Percentiles rank a stretch among this genome's conserved stretches.
phyloP scores from a whole-genome alignment of 257 asterid species.

The Solanum okadae region DNA sequence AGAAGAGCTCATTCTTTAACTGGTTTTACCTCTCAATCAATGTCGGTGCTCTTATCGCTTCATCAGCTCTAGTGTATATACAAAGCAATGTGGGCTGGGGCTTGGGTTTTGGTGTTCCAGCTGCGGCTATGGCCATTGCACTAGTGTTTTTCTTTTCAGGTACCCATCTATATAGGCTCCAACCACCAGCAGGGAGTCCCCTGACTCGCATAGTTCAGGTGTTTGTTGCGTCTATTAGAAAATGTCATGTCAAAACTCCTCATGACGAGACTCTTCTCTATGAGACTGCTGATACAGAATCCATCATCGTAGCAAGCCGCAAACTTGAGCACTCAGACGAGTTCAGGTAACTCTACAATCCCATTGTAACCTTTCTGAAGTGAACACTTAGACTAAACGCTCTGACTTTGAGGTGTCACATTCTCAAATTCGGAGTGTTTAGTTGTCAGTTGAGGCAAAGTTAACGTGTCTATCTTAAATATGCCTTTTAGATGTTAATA shows the following conservation, averaged over 20 bases:
- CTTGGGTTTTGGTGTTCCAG: slow-evolving; percentile 92
- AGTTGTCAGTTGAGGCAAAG: not conserved
- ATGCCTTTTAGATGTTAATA: not conserved
- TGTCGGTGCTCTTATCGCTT: slow-evolving; percentile 77
- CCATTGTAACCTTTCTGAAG: not conserved
- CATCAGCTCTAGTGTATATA: slow-evolving; percentile 74
- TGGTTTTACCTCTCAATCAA: slow-evolving; percentile 81
- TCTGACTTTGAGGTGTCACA: not conserved
- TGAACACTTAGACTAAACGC: not conserved
- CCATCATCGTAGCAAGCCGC: slow-evolving; percentile 58
- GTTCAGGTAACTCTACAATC: slow-evolving; percentile 35
- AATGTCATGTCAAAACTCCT: slow-evolving; percentile 31
- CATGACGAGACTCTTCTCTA: slow-evolving; percentile 47
- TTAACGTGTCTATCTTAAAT: not conserved
- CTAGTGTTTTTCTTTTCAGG: slow-evolving; percentile 58
- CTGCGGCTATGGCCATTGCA: slow-evolving; percentile 73
- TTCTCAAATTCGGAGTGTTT: not conserved
- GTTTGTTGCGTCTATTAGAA: slow-evolving; percentile 46
- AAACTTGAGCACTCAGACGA: slow-evolving; percentile 64
- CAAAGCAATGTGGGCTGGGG: slow-evolving; percentile 89
- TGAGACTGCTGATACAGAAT: slow-evolving; percentile 47
- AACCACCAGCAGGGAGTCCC: slow-evolving; percentile 87
- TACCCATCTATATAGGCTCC: slow-evolving; percentile 48
- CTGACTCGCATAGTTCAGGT: slow-evolving; percentile 66
- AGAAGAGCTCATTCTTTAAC: slow-evolving; percentile 82